phyloP scores from a whole-genome alignment of 495 filamentous ascomycete species.

The Talaromyces wortmannii region DNA sequence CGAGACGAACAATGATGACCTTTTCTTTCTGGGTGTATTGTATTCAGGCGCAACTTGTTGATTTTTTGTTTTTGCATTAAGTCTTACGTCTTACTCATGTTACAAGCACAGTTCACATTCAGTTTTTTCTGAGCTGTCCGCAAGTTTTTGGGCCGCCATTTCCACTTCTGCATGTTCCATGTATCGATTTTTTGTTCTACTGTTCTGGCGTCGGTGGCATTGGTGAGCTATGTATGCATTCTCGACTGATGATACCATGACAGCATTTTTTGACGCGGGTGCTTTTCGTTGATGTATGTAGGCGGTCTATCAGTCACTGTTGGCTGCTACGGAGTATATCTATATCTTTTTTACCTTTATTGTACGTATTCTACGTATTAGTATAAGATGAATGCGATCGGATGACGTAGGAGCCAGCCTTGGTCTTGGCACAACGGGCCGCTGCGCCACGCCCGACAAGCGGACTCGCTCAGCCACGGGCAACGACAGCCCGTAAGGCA shows the following conservation, averaged over 20 bases:
- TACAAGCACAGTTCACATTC: too few species aligned
- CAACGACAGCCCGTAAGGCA: neutral
- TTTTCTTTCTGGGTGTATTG: neutral
- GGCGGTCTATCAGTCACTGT: neutral
- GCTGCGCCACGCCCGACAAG: conserved; percentile 5
- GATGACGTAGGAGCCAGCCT: neutral
- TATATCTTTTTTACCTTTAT: too few species aligned
- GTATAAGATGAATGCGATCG: neutral
- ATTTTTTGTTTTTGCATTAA: neutral
- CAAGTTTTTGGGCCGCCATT: too few species aligned
- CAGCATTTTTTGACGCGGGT: neutral
- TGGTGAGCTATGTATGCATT: neutral
- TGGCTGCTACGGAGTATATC: too few species aligned
- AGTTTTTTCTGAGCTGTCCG: too few species aligned
- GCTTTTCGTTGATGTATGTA: neutral
- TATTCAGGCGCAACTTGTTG: neutral
- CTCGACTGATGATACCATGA: neutral
- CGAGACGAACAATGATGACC: neutral
- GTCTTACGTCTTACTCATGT: too few species aligned
- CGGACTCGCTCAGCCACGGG: neutral
- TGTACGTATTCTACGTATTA: too few species aligned
- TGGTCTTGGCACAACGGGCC: neutral
- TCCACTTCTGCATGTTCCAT: too few species aligned
- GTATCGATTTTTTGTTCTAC: too few species aligned
- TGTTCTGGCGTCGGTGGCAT: neutral